Base-by-base conservation (phyloP, 2,329 filamentous ascomycete genomes). In the Microdochium paspali region DNA sequence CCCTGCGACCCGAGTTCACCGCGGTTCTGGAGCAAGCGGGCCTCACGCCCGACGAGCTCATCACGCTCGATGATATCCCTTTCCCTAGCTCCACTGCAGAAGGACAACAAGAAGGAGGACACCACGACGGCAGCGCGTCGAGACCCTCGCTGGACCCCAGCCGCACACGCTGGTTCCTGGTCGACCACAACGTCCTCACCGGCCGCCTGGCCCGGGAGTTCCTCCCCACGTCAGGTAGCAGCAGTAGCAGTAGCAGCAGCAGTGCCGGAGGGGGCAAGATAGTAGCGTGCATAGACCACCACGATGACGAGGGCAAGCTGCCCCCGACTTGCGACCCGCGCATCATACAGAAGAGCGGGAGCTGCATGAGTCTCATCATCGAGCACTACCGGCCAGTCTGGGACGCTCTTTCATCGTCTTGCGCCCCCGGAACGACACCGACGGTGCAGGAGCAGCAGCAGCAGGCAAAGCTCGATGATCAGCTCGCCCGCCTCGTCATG, bases 161-260 rank as follows among this genome's bases (percentile, higher is more conserved):
- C 24, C 74, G 79, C 44, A 84, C 84, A 1, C 70, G 69, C 45
- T 90, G 85, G 85, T 66, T 88, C 18, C 70, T 93, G 1, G 85
- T 93, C 3, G 87, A 93, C 65, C 88, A 93, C 69, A 93, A 93
- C 60, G 74, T 71, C 1, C 69, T 88, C 44, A 83, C 84, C 5
- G 85, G 85, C 0, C 57, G 65, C 13, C 67, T 91, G 15, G 76
- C 72, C 15, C 64, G 61, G 31, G 63, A 70, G 15, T 87, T 40
- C 15, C 20, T 40, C 7, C 15, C 32, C 32, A n/a, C 7, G 32
- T 28, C 32, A 6, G 32, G 32, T n/a, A n/a, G 32, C 32, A n/a
- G 32, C 32, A n/a, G 32, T 7, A 40, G n/a, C n/a, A n/a, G n/a
- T n/a, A n/a, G n/a, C n/a, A n/a, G n/a, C n/a, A n/a, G n/a, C 23